Conservation (phyloP, 257 asterid species). For the Nicotiana otophora region DNA sequence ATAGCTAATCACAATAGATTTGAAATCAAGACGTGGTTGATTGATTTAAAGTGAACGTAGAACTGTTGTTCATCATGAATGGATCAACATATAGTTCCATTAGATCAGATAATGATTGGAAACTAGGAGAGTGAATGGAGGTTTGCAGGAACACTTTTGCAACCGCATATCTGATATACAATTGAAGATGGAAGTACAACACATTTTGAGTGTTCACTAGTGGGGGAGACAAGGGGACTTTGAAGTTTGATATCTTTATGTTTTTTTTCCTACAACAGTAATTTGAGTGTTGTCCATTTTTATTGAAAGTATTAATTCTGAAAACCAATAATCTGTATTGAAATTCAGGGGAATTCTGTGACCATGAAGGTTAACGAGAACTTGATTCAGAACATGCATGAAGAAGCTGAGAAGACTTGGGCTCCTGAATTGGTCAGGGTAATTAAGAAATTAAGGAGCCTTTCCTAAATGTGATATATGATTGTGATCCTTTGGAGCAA, state of each 20-base stretch:
- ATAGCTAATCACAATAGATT: neutral
- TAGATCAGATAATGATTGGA: neutral
- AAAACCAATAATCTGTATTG: neutral
- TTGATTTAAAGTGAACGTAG: neutral
- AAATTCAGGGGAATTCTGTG: slow-evolving; percentile 57
- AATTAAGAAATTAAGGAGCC: slow-evolving; percentile 61
- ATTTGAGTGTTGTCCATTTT: neutral
- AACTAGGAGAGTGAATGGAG: neutral
- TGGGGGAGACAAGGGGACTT: neutral
- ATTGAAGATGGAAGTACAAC: neutral
- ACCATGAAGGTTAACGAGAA: slow-evolving; percentile 54
- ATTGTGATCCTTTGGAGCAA: slow-evolving; percentile 52
- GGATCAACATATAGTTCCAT: neutral
- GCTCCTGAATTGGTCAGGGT: slow-evolving; percentile 49
- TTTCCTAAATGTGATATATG: slow-evolving; percentile 68
- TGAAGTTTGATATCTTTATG: neutral
- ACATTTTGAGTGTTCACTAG: neutral
- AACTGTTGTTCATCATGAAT: neutral
- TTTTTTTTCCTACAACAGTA: neutral
- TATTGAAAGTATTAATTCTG: neutral
- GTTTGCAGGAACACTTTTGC: neutral
- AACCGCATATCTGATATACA: neutral
- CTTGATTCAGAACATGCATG: slow-evolving; percentile 48
- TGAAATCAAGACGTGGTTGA: neutral
- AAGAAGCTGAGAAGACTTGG: slow-evolving; percentile 63